Evolutionary conservation across 306 rosid species (phyloP).

Genomic region (Purshia tridentata): DNA sequence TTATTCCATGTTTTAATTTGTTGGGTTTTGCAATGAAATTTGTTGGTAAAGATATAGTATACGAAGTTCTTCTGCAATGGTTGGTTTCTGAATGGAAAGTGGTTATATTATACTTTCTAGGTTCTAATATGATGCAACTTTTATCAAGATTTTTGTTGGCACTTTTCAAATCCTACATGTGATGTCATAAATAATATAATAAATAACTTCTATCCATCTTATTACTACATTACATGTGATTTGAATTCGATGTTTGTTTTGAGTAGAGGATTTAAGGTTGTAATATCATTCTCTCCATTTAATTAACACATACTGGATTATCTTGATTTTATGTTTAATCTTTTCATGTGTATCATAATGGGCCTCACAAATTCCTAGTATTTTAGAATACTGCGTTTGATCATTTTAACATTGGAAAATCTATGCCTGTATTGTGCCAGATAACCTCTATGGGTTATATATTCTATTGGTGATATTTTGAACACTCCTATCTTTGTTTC

Average conservation of each 20-base stretch:
- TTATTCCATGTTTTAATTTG: conserved; percentile 15
- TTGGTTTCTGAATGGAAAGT: neutral
- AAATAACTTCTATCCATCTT: conserved; percentile 12
- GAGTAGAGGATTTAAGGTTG: neutral
- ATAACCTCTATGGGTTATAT: conserved; percentile 1
- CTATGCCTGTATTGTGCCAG: neutral
- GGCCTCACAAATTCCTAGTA: neutral
- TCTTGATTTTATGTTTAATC: neutral
- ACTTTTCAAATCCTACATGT: conserved; percentile 20
- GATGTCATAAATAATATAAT: conserved; percentile 17
- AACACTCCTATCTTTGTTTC: neutral
- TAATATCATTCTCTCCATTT: neutral
- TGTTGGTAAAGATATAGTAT: neutral
- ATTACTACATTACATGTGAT: conserved; percentile 14
- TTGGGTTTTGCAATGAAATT: neutral
- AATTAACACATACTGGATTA: neutral
- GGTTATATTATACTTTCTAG: neutral
- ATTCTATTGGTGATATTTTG: neutral
- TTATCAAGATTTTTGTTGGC: too few species aligned
- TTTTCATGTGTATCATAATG: neutral
- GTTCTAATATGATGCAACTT: neutral
- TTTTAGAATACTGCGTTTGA: conserved; percentile 14
- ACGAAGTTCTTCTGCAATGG: neutral
- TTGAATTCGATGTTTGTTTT: conserved; percentile 19
- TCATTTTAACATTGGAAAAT: conserved; percentile 1